Percentiles rank a stretch among this genome's conserved stretches.
Evolutionary conservation across 2,329 filamentous ascomycete genomes (phyloP).

Genomic region (Thelonectria rubi): DNA sequence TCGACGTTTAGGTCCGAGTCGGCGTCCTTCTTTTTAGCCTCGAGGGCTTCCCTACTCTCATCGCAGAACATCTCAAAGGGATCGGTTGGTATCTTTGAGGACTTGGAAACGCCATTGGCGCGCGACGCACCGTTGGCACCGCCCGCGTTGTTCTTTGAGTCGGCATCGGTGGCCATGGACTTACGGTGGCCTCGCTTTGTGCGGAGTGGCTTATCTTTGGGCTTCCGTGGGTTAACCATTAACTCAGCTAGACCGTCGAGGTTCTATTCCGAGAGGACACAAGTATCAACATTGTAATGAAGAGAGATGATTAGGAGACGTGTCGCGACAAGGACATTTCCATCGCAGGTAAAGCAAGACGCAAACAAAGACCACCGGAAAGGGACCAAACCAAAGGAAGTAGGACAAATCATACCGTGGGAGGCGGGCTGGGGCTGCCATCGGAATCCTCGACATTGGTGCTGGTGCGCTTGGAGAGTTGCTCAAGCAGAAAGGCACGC

Average conservation of each 20-base stretch:
- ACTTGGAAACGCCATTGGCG: slow-evolving; percentile 55
- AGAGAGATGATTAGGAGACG: slow-evolving; percentile 29
- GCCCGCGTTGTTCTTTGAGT: slow-evolving; percentile 51
- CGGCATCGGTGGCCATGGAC: slow-evolving; percentile 58
- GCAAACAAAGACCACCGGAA: slow-evolving; percentile 15
- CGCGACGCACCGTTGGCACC: slow-evolving; percentile 61
- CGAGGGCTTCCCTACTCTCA: slow-evolving; percentile 56
- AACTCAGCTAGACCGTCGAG: slow-evolving; percentile 45
- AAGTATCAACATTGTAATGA: slow-evolving; percentile 47
- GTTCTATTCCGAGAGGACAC: slow-evolving; percentile 47
- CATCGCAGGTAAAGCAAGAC: slow-evolving; percentile 22
- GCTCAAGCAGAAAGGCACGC: slow-evolving; percentile 77
- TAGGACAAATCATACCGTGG: slow-evolving; percentile 65
- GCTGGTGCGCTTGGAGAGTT: slow-evolving; percentile 78
- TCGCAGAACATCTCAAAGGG: slow-evolving; percentile 66
- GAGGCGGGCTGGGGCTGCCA: slow-evolving; percentile 80
- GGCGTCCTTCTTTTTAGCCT: slow-evolving; percentile 54
- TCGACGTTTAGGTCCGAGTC: slow-evolving; percentile 53
- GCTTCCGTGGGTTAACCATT: slow-evolving; percentile 60
- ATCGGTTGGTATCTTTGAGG: slow-evolving; percentile 54
- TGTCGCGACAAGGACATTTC: slow-evolving; percentile 28
- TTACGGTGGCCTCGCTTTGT: slow-evolving; percentile 78
- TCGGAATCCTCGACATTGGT: slow-evolving; percentile 81
- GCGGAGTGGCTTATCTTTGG: slow-evolving; percentile 80
- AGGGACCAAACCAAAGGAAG: background rate